Evolutionary conservation across 2,329 filamentous ascomycete species (phyloP).

Genomic region (Colletotrichum gloeosporioides): DNA sequence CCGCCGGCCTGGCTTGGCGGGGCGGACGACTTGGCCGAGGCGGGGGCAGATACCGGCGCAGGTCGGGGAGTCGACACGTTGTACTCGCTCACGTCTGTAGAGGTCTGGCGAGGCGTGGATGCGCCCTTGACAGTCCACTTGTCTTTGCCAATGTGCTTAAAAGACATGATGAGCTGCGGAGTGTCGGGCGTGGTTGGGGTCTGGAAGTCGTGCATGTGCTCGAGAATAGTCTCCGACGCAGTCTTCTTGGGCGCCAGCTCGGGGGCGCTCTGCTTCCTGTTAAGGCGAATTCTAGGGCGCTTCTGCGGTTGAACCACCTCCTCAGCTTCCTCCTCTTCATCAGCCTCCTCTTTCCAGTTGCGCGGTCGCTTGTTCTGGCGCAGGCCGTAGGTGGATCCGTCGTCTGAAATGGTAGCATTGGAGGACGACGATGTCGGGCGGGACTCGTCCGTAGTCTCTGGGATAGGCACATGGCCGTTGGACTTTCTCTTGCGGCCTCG

Average conservation of each 20-base stretch:
- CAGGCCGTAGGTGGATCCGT: slow-evolving; percentile 19
- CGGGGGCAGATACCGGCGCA: slow-evolving; percentile 13
- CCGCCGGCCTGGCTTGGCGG: slow-evolving; percentile 20
- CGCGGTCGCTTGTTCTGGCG: slow-evolving; percentile 52
- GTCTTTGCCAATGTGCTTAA: slow-evolving; percentile 13
- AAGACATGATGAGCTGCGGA: slow-evolving; percentile 5
- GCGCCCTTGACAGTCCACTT: slow-evolving; percentile 7
- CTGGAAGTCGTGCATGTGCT: slow-evolving; percentile 1
- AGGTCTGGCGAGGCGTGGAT: slow-evolving; percentile 10
- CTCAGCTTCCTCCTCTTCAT: slow-evolving; percentile 41
- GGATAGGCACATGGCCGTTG: not conserved
- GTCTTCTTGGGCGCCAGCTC: not conserved
- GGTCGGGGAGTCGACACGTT: slow-evolving; percentile 10
- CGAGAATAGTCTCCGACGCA: slow-evolving; percentile 5
- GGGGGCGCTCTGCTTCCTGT: slow-evolving; percentile 15
- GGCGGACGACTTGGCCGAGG: slow-evolving; percentile 18
- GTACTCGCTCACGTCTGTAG: slow-evolving; percentile 12
- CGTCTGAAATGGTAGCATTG: slow-evolving; percentile 44
- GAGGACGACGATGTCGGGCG: slow-evolving; percentile 60
- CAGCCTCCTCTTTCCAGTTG: slow-evolving; percentile 56
- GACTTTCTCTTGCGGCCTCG: slow-evolving; percentile 17
- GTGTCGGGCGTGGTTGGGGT: not conserved
- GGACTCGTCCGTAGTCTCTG: slow-evolving; percentile 46
- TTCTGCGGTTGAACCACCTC: slow-evolving; percentile 42
- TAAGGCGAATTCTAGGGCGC: slow-evolving; percentile 20